A percentile compares a stretch with the other conserved stretches of the same genome.
Conservation (phyloP, 2,329 filamentous ascomycete species). For the Cercospora beticola region DNA sequence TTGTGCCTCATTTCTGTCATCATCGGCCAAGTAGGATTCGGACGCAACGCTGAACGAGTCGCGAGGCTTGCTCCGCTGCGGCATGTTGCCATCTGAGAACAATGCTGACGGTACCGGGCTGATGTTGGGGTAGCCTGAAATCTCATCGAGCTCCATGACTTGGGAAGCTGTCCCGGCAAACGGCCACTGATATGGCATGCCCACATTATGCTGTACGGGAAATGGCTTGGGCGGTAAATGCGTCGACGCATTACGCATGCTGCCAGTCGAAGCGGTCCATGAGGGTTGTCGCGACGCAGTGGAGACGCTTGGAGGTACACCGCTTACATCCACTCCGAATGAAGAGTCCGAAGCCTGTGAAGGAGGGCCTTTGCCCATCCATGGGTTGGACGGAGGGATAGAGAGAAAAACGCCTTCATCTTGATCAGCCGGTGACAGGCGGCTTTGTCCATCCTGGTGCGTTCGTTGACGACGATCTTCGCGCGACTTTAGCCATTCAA, state of each 20-base stretch:
- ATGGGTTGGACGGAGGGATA: not conserved
- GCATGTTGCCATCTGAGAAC: not conserved
- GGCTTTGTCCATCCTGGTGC: not conserved
- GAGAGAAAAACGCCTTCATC: not conserved
- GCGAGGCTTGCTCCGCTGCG: not conserved
- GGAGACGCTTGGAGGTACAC: not conserved
- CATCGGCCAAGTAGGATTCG: not conserved
- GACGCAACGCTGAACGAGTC: conserved; percentile 1
- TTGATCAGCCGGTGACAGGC: not conserved
- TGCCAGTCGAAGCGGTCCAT: not conserved
- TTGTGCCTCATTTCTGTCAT: not conserved
- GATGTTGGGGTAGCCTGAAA: not conserved
- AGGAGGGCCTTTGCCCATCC: conserved; percentile 1
- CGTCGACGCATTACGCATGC: not conserved
- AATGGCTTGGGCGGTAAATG: not conserved
- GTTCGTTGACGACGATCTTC: conserved; percentile 7
- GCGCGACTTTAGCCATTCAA: conserved; percentile 18
- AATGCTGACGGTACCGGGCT: not conserved
- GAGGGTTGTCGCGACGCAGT: conserved; percentile 5
- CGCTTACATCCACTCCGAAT: not conserved
- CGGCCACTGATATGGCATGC: not conserved
- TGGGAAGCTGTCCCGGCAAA: not conserved
- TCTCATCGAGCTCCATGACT: not conserved
- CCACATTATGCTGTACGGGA: not conserved
- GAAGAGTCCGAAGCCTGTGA: not conserved